Conservation (phyloP, 257 asterid species). For the Penstemon newberryi region DNA sequence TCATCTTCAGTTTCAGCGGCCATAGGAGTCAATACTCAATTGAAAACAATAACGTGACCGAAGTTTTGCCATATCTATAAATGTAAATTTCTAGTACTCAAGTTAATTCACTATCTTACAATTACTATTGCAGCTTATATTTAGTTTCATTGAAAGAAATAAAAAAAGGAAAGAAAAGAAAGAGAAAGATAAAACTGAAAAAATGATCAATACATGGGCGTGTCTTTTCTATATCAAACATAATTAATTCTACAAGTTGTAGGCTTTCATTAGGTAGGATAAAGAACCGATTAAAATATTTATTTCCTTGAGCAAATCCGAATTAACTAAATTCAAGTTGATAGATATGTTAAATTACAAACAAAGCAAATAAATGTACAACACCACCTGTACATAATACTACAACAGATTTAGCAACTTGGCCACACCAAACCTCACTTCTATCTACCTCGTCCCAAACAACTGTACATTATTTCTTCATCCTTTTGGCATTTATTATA, state of each 20-base stretch:
- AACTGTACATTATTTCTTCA: background rate
- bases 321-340: background rate
- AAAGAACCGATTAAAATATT: background rate
- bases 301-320: background rate
- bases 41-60: too few relatives aligned
- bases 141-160: conserved; percentile 2
- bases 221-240: background rate
- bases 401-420: background rate
- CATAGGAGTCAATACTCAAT: background rate
- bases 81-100: too few relatives aligned
- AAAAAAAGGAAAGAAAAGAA: background rate
- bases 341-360: background rate
- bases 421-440: background rate
- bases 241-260: conserved; percentile 5
- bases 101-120: too few relatives aligned
- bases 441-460: background rate
- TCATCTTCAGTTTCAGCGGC: too few relatives aligned
- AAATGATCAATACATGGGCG: background rate
- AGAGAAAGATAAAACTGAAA: background rate
- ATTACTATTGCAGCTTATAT: background rate
- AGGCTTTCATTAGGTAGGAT: conserved; percentile 1
- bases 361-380: background rate
- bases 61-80: too few relatives aligned
- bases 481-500: too few relatives aligned
- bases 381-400: background rate